Percentiles rank a stretch among this genome's conserved stretches.
Evolutionary conservation across 2,329 filamentous ascomycete genomes (phyloP).

Genomic region (Penicillium sclerotiorum): DNA sequence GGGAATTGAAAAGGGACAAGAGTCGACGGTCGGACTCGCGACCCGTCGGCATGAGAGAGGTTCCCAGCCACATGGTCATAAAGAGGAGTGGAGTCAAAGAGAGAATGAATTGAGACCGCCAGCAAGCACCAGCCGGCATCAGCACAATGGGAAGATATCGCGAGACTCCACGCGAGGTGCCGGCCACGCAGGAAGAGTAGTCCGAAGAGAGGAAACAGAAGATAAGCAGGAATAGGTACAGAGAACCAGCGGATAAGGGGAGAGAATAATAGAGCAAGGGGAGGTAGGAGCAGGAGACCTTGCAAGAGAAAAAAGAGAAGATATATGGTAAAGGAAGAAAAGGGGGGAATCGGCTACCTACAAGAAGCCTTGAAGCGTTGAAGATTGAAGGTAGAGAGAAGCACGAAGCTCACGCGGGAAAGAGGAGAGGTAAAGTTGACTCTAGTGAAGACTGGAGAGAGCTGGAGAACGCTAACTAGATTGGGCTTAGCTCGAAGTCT

Average conservation of each 20-base stretch:
- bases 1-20: slow-evolving; percentile 21
- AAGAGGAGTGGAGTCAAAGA: slow-evolving; percentile 20
- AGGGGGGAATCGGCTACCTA: slow-evolving; percentile 40
- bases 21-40: slow-evolving; percentile 23
- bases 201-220: slow-evolving; percentile 11
- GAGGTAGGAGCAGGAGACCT: neutral
- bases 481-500: neutral
- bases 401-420: slow-evolving; percentile 14
- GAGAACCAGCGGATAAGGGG: slow-evolving; percentile 13
- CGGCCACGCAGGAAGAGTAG: slow-evolving; percentile 9
- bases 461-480: slow-evolving; percentile 10
- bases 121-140: too few relatives aligned
- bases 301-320: slow-evolving; percentile 20
- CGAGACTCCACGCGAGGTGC: slow-evolving; percentile 13
- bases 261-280: neutral
- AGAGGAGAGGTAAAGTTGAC: slow-evolving; percentile 8
- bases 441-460: slow-evolving; percentile 12
- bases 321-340: slow-evolving; percentile 22
- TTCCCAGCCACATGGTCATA: slow-evolving; percentile 16
- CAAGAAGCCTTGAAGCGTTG: slow-evolving; percentile 42
- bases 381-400: slow-evolving; percentile 5
- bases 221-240: slow-evolving; percentile 19
- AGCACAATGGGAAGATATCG: too few relatives aligned
- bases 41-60: slow-evolving; percentile 15
- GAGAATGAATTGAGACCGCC: slow-evolving; percentile 17